Base-by-base conservation (phyloP, 2,329 filamentous ascomycete genomes). In the Colletotrichum sp. region DNA sequence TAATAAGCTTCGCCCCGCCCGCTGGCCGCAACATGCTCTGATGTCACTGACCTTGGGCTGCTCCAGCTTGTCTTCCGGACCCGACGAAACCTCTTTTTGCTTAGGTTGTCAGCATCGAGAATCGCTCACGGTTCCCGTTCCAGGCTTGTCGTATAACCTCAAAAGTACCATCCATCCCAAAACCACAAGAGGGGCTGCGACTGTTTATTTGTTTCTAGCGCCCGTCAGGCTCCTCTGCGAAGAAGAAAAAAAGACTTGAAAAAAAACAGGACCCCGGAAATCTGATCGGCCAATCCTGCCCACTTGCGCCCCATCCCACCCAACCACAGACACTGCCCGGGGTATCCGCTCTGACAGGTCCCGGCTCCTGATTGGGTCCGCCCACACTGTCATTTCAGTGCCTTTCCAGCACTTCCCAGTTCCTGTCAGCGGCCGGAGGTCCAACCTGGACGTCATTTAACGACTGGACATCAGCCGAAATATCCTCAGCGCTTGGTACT, bases 381-480 rank as follows among this genome's bases (percentile, higher is more conserved):
- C 59, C 21, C 74, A 34, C 74, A 71, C 48, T 76, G 71, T 66
- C 71, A 69, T 76, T 75, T 73, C 64, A 75, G 70, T 48, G 74
- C 55, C 64, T 75, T 32, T 69, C 48, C 70, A 74, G 64, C 74
- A 65, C 64, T 76, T 76, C 74, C 74, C 74, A 69, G 74, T 76
- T 68, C 71, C 70, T 39, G 71, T 69, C 74, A 74, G 74, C 70
- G 65, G 57, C 43, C 64, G 34, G 67, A 67, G 61, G 55, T 70
- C 74, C 67, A 75, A 69, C 39, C 57, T 70, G 67, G 67, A 70
- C 74, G 74, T 76, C 74, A 75, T 76, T 76, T 76, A 75, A 74
- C 74, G 43, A 61, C 71, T 57, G 67, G 67, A 75, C 74, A 75
- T 75, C 74, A 67, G 74, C 74, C 67, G 72, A 71, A 71, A 71